Conservation (phyloP, 2,329 filamentous ascomycete species). For the Zopfia rhizophila region DNA sequence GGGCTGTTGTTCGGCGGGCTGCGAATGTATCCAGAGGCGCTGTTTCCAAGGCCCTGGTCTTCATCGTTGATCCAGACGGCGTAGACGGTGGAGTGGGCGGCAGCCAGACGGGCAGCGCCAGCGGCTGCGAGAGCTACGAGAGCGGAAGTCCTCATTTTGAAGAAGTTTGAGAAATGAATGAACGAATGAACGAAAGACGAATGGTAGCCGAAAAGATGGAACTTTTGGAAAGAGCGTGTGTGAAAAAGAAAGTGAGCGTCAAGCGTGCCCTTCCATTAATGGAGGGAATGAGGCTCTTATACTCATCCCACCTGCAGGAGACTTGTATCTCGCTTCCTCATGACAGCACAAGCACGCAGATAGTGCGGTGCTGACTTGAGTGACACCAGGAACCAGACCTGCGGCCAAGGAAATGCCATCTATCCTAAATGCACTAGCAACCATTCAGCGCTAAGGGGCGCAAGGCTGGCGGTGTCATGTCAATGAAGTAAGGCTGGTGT, state of each 20-base stretch:
- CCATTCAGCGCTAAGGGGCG: conserved; percentile 23
- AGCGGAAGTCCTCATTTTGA: conserved; percentile 48
- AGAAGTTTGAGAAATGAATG: conserved; percentile 29
- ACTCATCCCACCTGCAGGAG: conserved; percentile 17
- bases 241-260: conserved; percentile 39
- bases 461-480: conserved; percentile 27
- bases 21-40: conserved; percentile 60
- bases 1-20: conserved; percentile 54
- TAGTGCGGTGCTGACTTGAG: conserved; percentile 24
- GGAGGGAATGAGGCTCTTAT: conserved; percentile 31
- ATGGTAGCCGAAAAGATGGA: conserved; percentile 30
- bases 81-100: conserved; percentile 49
- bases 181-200: conserved; percentile 30
- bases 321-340: conserved; percentile 32
- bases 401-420: conserved; percentile 25
- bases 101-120: conserved; percentile 39
- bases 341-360: conserved; percentile 11
- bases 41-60: conserved; percentile 47
- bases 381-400: conserved; percentile 23
- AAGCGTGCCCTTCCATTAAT: conserved; percentile 36
- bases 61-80: conserved; percentile 56
- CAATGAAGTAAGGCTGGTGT: conserved; percentile 25
- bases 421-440: conserved; percentile 24
- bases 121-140: conserved; percentile 43
- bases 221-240: conserved; percentile 32